A percentile compares a stretch with the other conserved stretches of the same genome.
These are phyloP conservation scores for Cymodocea nodosa DNA, from an alignment of 116 monocot genomes.

Conservation along the genomic window DNA sequence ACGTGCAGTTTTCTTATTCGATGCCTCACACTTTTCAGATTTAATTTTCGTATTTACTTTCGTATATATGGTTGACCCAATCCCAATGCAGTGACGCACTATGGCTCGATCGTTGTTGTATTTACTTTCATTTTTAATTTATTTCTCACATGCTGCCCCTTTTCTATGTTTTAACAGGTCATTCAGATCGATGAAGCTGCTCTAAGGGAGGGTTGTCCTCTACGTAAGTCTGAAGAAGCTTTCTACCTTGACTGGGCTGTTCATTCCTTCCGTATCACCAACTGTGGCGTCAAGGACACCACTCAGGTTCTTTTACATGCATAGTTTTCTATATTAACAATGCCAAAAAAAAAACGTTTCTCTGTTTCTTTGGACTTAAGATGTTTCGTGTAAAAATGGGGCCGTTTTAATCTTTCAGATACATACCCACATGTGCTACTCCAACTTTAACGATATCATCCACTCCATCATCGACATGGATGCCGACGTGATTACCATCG, in stretches of 20 bases:
- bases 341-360: too few species aligned
- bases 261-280: conserved; percentile 57
- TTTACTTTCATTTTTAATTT: background rate
- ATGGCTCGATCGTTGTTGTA: background rate
- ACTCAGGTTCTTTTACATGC: conserved; percentile 26
- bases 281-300: conserved; percentile 52
- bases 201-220: conserved; percentile 45
- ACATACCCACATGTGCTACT: conserved; percentile 96
- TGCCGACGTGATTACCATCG: conserved; percentile 85
- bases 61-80: background rate
- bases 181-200: conserved; percentile 66
- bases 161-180: conserved; percentile 20
- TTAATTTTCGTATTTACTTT: background rate
- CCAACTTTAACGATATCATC: conserved; percentile 91
- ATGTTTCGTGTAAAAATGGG: background rate
- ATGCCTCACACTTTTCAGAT: background rate
- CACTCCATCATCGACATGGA: conserved; percentile 92
- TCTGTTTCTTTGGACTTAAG: background rate
- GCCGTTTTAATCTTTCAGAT: conserved; percentile 23
- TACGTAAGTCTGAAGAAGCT: conserved; percentile 45
- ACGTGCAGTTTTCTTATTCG: conserved; percentile 2
- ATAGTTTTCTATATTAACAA: too few species aligned
- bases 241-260: conserved; percentile 62
- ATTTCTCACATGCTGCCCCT: background rate
- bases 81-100: too few species aligned